phyloP scores from a whole-genome alignment of 139 green algal genomes.

The Picochlorum costavermella region DNA sequence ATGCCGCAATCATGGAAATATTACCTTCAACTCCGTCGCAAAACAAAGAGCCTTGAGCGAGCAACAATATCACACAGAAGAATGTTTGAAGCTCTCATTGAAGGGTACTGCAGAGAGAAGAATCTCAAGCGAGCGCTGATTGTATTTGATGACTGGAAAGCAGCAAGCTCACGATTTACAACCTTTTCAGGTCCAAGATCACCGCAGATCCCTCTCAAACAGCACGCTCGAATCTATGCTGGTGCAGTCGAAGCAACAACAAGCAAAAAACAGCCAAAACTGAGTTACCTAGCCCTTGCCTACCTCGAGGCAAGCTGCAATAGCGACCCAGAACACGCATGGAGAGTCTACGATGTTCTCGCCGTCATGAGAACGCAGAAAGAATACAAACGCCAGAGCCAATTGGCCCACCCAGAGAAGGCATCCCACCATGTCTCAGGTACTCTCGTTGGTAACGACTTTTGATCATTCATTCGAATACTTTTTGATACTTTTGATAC shows the following conservation, averaged over 20 bases:
- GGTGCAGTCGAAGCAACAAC: too few relatives aligned
- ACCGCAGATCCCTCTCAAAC: too few relatives aligned
- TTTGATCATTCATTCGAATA: too few relatives aligned
- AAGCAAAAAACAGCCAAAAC: slow-evolving; percentile 17
- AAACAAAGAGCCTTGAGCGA: slow-evolving; percentile 3
- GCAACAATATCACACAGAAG: slow-evolving; percentile 16
- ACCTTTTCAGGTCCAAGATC: too few relatives aligned
- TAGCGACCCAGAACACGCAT: slow-evolving; percentile 19
- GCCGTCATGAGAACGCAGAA: slow-evolving; percentile 46
- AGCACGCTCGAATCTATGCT: too few relatives aligned
- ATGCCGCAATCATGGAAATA: slow-evolving; percentile 25
- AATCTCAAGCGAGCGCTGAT: slow-evolving; percentile 30
- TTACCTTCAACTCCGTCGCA: slow-evolving; percentile 33
- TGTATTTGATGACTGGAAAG: slow-evolving; percentile 57
- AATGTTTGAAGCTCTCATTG: slow-evolving; percentile 48
- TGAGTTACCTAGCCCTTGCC: slow-evolving; percentile 37
- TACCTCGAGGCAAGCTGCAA: slow-evolving; percentile 46
- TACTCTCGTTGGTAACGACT: too few relatives aligned
- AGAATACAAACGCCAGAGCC: slow-evolving; percentile 30
- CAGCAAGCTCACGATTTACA: neutral
- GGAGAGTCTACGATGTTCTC: slow-evolving; percentile 49
- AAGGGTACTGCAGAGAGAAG: slow-evolving; percentile 25
- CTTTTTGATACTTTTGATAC: too few relatives aligned
- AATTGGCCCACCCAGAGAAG: slow-evolving; percentile 34
- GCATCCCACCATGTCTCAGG: slow-evolving; percentile 32